phyloP scores from a whole-genome alignment of 768 basidiomycete species.

The Lactifluus hygrophoroides region DNA sequence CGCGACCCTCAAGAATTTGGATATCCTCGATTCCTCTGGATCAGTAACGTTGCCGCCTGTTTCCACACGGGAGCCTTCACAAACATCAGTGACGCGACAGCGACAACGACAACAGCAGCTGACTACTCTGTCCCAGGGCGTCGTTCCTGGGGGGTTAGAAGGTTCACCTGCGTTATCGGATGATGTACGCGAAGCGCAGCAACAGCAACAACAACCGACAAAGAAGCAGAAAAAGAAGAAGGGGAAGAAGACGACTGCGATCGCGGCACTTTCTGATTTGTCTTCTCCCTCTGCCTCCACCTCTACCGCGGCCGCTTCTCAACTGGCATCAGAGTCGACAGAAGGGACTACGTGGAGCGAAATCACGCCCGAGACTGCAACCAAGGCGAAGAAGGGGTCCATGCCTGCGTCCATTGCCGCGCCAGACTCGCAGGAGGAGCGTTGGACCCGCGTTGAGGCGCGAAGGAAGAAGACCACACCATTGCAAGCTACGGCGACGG shows the following conservation, averaged over 20 bases:
- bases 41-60: constrained; percentile 11
- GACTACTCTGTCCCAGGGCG: constrained; percentile 31
- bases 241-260: constrained; percentile 23
- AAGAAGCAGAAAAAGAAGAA: constrained; percentile 43
- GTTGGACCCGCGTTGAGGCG: constrained; percentile 66
- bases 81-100: constrained; percentile 23
- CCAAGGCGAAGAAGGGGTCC: constrained; percentile 28
- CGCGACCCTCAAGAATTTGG: constrained; percentile 12
- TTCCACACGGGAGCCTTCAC: constrained; percentile 19
- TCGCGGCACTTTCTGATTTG: constrained; percentile 23
- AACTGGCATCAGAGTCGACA: background rate
- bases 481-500: constrained; percentile 21
- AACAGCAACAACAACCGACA: constrained; percentile 16
- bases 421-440: constrained; percentile 43
- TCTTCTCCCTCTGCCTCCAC: constrained; percentile 21
- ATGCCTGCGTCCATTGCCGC: constrained; percentile 18
- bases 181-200: background rate
- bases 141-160: constrained; percentile 42
- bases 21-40: constrained; percentile 1
- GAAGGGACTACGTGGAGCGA: background rate
- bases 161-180: constrained; percentile 13
- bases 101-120: constrained; percentile 11
- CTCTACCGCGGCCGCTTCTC: background rate
- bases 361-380: constrained; percentile 2
- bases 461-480: constrained; percentile 26